Evolutionary conservation across 768 basidiomycete genomes (phyloP).

Genomic region (Naganishia onofrii): DNA sequence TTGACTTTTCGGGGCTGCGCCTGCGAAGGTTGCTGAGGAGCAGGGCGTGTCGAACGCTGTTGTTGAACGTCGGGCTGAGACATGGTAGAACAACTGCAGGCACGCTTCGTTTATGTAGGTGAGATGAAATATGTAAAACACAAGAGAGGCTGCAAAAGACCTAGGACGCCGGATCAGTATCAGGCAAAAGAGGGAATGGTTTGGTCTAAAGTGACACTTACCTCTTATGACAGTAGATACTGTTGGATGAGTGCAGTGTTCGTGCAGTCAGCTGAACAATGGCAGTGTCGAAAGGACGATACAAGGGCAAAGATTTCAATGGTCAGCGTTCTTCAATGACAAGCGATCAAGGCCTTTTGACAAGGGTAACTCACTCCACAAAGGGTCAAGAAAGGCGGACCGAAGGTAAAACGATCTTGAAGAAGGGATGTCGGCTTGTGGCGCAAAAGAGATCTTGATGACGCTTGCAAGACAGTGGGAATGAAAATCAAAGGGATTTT

Average conservation of each 20-base stretch:
- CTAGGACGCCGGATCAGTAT: background rate
- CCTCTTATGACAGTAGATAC: constrained; percentile 1
- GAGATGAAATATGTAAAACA: background rate
- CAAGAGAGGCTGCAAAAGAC: background rate
- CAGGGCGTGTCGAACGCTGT: constrained; percentile 9
- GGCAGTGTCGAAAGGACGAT: background rate
- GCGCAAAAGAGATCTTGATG: background rate
- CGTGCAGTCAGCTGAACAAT: background rate
- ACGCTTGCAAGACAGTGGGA: background rate
- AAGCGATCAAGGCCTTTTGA: background rate
- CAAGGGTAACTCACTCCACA: background rate
- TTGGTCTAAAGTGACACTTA: background rate
- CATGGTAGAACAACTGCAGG: background rate
- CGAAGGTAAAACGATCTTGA: constrained; percentile 2
- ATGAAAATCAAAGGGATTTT: constrained; percentile 1
- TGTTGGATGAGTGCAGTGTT: background rate
- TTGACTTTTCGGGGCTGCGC: constrained; percentile 30
- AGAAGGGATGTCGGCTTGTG: constrained; percentile 1
- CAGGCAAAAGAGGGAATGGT: background rate
- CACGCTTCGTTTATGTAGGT: background rate
- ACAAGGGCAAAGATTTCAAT: background rate
- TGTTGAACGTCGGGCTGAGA: constrained; percentile 20
- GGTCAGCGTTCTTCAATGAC: background rate
- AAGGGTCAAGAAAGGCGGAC: background rate
- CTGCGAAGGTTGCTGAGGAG: constrained; percentile 17